Evolutionary conservation across 306 rosid species (phyloP).

Genomic region (apple (Malus domestica)): ASM211411v1 NC_041798.1:33028501-33029000

Average conservation of each 20-base stretch:
- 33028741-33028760: neutral
- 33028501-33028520: neutral
- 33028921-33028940: slow-evolving; percentile 7
- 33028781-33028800: neutral
- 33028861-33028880: neutral
- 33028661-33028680: slow-evolving; percentile 91
- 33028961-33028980: neutral
- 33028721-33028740: neutral
- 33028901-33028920: neutral
- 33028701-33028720: neutral
- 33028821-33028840: neutral
- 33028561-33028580: slow-evolving; percentile 6
- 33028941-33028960: neutral
- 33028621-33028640: neutral
- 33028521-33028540: neutral
- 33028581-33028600: neutral
- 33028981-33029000: neutral
- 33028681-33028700: slow-evolving; percentile 76
- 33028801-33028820: neutral
- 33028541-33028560: neutral
- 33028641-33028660: slow-evolving; percentile 38
- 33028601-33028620: neutral
- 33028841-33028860: neutral
- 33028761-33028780: neutral
- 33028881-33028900: neutral